Percentiles rank a stretch among this genome's conserved stretches.
Conservation (phyloP, 2,329 filamentous ascomycete species). For the Neonectria hederae region DNA sequence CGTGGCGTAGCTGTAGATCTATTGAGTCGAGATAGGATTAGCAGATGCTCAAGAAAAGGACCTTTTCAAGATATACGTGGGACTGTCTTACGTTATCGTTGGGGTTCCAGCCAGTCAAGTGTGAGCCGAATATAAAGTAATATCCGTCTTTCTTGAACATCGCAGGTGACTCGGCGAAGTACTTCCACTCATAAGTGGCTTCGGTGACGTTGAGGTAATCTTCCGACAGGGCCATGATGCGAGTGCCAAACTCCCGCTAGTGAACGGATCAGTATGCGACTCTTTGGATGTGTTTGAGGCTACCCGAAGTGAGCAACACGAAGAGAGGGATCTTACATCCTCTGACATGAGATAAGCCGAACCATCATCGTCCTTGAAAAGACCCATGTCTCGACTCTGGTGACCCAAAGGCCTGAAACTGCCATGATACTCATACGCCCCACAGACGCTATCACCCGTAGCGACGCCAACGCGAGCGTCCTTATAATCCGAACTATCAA, state of each 20-base stretch:
- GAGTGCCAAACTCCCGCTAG: constrained; percentile 30
- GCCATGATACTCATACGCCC: constrained; percentile 58
- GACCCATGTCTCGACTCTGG: constrained; percentile 64
- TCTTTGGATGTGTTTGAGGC: constrained; percentile 53
- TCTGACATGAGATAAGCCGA: constrained; percentile 70
- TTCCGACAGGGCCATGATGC: constrained; percentile 32
- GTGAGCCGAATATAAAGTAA: constrained; percentile 73
- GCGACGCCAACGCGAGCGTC: constrained; percentile 74
- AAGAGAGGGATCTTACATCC: constrained; percentile 56
- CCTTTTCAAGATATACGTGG: accelerated
- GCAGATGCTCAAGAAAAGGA: background rate
- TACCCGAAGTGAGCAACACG: accelerated
- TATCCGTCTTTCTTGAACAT: constrained; percentile 67
- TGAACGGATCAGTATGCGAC: constrained; percentile 65
- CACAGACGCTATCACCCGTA: constrained; percentile 66
- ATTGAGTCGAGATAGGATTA: background rate
- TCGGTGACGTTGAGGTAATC: constrained; percentile 64
- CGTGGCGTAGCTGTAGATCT: constrained; percentile 65
- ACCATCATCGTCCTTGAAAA: constrained; percentile 71
- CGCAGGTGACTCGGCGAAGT: constrained; percentile 69
- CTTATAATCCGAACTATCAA: constrained; percentile 68
- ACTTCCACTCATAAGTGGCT: constrained; percentile 60
- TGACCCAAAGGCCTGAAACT: constrained; percentile 49
- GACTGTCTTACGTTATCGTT: constrained; percentile 66
- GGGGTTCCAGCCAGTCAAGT: constrained; percentile 65